These are phyloP conservation scores for Arthroderma uncinatum DNA, from an alignment of 2,329 filamentous ascomycete genomes.

Conservation along the genomic window DNA sequence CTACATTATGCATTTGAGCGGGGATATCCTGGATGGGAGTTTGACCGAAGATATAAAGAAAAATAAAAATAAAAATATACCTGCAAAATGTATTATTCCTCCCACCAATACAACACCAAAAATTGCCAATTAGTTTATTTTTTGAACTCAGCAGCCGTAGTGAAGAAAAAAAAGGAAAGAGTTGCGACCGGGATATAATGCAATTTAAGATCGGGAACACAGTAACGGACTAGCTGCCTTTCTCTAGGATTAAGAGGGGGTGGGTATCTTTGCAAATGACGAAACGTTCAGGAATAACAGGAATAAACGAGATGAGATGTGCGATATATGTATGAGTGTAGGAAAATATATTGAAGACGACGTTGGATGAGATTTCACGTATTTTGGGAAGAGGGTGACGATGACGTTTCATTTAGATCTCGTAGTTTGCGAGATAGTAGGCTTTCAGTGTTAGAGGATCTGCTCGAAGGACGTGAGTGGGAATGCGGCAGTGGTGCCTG, in stretches of 20 bases:
- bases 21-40: not conserved
- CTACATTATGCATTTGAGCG: not conserved
- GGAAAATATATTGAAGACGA: not conserved
- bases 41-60: not conserved
- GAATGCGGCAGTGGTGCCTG: not conserved
- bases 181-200: not conserved
- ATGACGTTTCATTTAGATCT: not conserved
- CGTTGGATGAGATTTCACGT: no score
- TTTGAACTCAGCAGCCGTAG: not conserved
- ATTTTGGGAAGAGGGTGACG: not conserved
- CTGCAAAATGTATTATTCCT: not conserved
- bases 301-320: not conserved
- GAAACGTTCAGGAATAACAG: not conserved
- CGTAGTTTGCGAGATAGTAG: not conserved
- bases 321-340: no score
- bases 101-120: not conserved
- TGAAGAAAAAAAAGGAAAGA: not conserved
- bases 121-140: not conserved
- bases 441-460: not conserved
- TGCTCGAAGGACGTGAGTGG: not conserved
- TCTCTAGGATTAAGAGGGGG: not conserved
- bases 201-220: not conserved
- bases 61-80: not conserved
- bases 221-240: not conserved
- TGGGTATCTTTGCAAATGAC: constrained; percentile 5